These are phyloP conservation scores for Lotmaria passim DNA, from an alignment of 208 protist species.

Conservation along the genomic window DNA sequence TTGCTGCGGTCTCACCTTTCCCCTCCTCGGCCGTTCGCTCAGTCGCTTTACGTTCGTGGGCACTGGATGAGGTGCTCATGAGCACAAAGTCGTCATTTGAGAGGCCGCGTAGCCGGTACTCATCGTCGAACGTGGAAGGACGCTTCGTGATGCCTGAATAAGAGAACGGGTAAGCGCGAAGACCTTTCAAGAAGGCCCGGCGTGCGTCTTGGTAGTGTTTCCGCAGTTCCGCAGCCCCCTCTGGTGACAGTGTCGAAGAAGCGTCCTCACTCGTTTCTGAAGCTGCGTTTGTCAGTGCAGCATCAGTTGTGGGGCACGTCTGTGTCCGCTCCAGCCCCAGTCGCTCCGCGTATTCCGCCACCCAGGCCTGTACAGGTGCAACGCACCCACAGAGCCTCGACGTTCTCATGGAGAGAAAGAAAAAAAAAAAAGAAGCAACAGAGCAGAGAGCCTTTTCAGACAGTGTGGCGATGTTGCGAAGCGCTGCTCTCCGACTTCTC, in stretches of 20 bases:
- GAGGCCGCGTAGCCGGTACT: background rate
- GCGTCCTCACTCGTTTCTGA: background rate
- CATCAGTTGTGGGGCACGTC: background rate
- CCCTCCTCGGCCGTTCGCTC: background rate
- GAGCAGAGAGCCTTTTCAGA: conserved; percentile 10
- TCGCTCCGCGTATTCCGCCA: background rate
- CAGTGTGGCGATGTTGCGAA: no score
- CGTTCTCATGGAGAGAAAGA: background rate
- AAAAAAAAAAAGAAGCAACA: conserved; percentile 5
- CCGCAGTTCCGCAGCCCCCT: background rate
- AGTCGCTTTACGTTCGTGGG: background rate
- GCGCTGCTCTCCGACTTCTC: no score
- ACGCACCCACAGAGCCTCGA: background rate
- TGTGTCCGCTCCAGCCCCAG: background rate
- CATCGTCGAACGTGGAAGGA: background rate
- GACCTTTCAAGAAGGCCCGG: background rate
- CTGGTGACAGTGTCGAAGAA: background rate
- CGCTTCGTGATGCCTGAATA: background rate
- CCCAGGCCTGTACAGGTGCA: background rate
- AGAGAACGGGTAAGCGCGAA: conserved; percentile 12
- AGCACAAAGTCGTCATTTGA: background rate
- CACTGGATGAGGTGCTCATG: background rate
- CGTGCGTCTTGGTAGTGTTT: background rate
- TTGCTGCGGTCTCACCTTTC: background rate
- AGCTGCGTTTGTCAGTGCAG: background rate